phyloP scores from a whole-genome alignment of 805 yeast genomes.

The Candida berthetii region DNA sequence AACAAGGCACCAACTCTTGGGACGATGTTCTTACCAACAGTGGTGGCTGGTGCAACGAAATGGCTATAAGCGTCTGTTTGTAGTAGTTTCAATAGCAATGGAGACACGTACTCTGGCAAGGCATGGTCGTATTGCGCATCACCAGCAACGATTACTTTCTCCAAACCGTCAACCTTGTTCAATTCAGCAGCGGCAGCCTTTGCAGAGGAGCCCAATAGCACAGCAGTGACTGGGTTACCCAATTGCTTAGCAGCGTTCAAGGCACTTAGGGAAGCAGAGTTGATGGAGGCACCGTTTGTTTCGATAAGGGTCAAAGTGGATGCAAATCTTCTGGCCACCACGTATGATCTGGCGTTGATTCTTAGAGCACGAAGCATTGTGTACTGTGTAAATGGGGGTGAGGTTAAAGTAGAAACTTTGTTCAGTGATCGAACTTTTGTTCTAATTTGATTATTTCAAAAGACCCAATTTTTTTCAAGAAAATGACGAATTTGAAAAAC shows the following conservation, averaged over 20 bases:
- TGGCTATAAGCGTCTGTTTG: conserved; percentile 45
- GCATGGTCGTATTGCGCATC: conserved; percentile 57
- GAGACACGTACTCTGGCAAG: conserved; percentile 77
- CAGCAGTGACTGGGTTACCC: conserved; percentile 75
- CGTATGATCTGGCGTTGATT: neutral
- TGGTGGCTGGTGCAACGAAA: conserved; percentile 75
- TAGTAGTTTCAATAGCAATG: conserved; percentile 44
- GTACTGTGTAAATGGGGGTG: neutral
- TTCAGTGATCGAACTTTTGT: too few relatives aligned
- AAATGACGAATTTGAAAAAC: too few relatives aligned
- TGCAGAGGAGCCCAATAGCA: conserved; percentile 63
- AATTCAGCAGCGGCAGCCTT: conserved; percentile 42
- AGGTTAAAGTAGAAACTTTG: neutral
- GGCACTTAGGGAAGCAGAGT: conserved; percentile 60
- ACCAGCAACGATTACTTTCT: conserved; percentile 43
- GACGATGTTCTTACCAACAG: conserved; percentile 79
- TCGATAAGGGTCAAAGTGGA: conserved; percentile 36
- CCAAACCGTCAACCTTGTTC: conserved; percentile 40
- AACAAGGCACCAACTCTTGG: conserved; percentile 85
- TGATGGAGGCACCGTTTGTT: neutral
- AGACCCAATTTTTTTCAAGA: too few relatives aligned
- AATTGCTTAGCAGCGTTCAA: conserved; percentile 72
- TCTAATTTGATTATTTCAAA: too few relatives aligned
- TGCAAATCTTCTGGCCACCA: conserved; percentile 33
- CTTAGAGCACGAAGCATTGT: neutral